Percentiles rank a stretch among this genome's conserved stretches.
These are phyloP conservation scores for Nidula microcarpa DNA, from an alignment of 768 basidiomycete species.

Conservation along the genomic window DNA sequence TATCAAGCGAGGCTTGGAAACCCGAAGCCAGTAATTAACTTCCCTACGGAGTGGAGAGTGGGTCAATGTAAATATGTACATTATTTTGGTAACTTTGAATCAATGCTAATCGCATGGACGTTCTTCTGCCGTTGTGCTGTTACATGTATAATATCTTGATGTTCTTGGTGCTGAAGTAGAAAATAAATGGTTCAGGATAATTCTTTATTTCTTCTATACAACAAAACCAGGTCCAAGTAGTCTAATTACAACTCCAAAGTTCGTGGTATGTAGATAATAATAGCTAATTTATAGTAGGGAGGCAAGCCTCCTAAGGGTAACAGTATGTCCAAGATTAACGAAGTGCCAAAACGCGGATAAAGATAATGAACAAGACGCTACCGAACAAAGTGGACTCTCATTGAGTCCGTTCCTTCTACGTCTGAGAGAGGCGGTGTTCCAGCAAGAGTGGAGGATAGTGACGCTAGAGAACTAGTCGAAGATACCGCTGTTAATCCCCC, in stretches of 20 bases:
- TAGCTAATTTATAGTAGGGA: too few species aligned
- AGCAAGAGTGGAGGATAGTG: conserved; percentile 18
- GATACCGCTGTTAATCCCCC: conserved; percentile 21
- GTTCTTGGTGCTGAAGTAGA: too few species aligned
- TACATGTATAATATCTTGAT: neutral
- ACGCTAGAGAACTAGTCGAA: conserved; percentile 26
- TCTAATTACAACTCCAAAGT: neutral
- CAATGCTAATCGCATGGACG: too few species aligned
- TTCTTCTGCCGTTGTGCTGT: neutral
- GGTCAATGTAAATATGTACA: neutral
- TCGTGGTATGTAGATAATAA: too few species aligned
- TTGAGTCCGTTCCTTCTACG: conserved; percentile 11
- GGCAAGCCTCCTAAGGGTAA: neutral
- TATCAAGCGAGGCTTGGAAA: conserved; percentile 58
- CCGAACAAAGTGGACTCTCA: conserved; percentile 4
- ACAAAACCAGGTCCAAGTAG: neutral
- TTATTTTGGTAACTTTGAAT: neutral
- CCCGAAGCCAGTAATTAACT: conserved; percentile 9
- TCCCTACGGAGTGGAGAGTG: neutral
- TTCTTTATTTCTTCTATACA: too few species aligned
- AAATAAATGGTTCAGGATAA: too few species aligned
- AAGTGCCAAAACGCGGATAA: neutral
- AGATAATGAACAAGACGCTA: neutral
- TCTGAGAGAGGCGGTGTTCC: conserved; percentile 17
- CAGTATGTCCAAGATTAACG: neutral